These are phyloP conservation scores for Solanum pennellii DNA, from an alignment of 257 asterid genomes.

Conservation along the genomic window DNA sequence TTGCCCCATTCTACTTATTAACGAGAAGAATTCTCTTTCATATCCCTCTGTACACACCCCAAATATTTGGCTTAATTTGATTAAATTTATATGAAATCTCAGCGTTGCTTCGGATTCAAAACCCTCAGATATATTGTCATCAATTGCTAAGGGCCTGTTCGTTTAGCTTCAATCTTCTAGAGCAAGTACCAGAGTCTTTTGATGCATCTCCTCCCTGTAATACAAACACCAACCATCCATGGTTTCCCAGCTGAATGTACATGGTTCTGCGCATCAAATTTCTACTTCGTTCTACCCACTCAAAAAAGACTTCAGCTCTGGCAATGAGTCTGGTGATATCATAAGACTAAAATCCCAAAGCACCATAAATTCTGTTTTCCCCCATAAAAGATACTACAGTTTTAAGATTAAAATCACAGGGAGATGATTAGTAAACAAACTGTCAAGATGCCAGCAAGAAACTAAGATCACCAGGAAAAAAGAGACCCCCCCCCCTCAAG, in stretches of 20 bases:
- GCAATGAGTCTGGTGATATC: not conserved
- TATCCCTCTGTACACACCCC: no score
- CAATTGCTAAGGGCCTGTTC: not conserved
- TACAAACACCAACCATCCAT: not conserved
- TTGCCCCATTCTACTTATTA: no score
- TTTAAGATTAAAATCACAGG: not conserved
- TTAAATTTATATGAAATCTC: no score
- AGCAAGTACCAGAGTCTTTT: not conserved
- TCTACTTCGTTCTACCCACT: not conserved
- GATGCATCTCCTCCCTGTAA: not conserved
- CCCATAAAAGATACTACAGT: not conserved
- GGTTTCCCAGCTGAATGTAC: not conserved
- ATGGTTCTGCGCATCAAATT: not conserved
- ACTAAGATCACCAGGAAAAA: not conserved
- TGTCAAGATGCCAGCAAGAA: not conserved
- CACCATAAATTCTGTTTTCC: not conserved
- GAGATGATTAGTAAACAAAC: not conserved
- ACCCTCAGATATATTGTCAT: no score
- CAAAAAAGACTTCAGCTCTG: not conserved
- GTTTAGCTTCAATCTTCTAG: not conserved
- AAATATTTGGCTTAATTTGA: no score
- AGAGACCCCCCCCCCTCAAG: not conserved
- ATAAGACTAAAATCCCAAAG: not conserved
- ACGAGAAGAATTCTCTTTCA: no score
- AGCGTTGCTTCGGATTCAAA: no score